Evolutionary conservation across 2,329 filamentous ascomycete species (phyloP).

Genomic region (Colletotrichum scovillei): DNA sequence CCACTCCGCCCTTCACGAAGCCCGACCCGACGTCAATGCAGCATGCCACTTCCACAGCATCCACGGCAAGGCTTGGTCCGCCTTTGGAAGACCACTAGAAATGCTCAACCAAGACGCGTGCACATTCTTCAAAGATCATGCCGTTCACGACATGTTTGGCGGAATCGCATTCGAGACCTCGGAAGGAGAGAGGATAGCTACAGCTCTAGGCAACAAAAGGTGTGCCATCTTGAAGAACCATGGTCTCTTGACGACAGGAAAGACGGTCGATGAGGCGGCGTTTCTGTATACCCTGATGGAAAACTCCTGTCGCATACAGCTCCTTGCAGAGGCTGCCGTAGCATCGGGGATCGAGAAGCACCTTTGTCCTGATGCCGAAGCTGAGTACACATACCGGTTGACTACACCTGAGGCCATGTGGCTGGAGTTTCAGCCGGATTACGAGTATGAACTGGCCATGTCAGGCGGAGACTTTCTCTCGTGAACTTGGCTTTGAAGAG

Average conservation of each 20-base stretch:
- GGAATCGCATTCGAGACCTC: constrained; percentile 66
- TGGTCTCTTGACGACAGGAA: constrained; percentile 75
- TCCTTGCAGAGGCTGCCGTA: constrained; percentile 67
- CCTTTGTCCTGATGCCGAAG: neutral
- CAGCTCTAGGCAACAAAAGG: constrained; percentile 66
- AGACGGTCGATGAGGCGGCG: constrained; percentile 78
- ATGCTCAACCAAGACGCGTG: constrained; percentile 74
- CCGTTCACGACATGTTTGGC: constrained; percentile 68
- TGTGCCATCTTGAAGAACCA: constrained; percentile 77
- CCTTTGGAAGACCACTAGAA: constrained; percentile 66
- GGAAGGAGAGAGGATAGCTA: constrained; percentile 73
- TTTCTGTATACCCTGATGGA: constrained; percentile 76
- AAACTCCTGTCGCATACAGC: constrained; percentile 70
- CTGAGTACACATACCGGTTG: neutral
- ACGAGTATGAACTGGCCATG: neutral
- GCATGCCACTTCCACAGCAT: constrained; percentile 65
- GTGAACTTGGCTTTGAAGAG: neutral
- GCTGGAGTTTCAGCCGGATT: neutral
- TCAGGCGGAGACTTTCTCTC: neutral
- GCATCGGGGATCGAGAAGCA: neutral
- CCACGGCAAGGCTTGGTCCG: constrained; percentile 68
- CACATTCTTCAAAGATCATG: constrained; percentile 65
- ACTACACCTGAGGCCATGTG: neutral
- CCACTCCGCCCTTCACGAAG: constrained; percentile 58
- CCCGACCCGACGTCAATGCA: constrained; percentile 64